Conservation (phyloP, 306 rosid genomes). For the Castanospermum australe region DNA sequence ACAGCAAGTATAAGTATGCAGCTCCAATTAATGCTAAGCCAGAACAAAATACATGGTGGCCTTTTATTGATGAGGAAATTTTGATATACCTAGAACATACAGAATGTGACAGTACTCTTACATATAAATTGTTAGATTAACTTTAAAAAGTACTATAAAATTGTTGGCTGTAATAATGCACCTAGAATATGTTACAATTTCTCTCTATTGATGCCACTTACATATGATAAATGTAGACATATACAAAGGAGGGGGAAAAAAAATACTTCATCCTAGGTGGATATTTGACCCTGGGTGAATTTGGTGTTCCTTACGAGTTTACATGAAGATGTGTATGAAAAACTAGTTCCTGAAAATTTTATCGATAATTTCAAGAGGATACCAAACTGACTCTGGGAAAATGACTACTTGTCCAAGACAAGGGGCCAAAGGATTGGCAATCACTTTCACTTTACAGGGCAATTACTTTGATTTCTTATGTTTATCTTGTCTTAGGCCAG, state of each 20-base stretch:
- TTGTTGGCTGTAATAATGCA: background rate
- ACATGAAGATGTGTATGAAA: background rate
- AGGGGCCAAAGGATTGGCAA: background rate
- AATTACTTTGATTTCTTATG: background rate
- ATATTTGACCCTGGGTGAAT: background rate
- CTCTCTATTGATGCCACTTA: background rate
- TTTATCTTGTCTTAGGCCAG: background rate
- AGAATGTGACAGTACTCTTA: background rate
- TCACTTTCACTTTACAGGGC: background rate
- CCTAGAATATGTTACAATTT: background rate
- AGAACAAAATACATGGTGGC: background rate
- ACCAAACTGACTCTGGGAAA: background rate
- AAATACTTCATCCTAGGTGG: background rate
- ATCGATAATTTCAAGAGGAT: background rate
- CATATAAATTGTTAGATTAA: background rate
- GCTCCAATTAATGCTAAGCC: background rate
- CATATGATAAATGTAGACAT: background rate
- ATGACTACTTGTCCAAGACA: background rate
- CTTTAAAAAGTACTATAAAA: background rate
- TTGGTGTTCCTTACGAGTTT: background rate
- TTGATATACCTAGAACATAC: background rate
- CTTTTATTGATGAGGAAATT: background rate
- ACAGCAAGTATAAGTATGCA: background rate
- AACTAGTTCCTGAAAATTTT: background rate
- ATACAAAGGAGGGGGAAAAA: background rate